phyloP scores from a whole-genome alignment of 352 stramenopile species.

The Phytophthora tubulina region DNA sequence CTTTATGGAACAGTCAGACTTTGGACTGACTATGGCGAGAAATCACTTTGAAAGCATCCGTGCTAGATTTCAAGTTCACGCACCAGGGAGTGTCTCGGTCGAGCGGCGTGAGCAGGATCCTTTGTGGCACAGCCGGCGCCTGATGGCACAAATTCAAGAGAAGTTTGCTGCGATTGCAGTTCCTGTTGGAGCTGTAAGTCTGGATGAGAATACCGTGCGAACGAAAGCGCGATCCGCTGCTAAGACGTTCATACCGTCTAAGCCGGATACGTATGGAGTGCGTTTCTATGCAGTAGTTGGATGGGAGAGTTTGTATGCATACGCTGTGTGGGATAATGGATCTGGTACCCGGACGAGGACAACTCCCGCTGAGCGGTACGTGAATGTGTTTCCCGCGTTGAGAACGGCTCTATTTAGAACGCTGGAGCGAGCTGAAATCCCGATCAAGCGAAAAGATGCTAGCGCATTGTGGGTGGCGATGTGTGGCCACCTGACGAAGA shows the following conservation, averaged over 20 bases:
- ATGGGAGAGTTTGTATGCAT: conserved; percentile 4
- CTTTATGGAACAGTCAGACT: conserved; percentile 15
- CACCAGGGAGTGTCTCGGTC: background rate
- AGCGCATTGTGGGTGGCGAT: background rate
- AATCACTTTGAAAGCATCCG: conserved; percentile 14
- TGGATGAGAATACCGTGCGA: background rate
- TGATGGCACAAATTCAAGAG: background rate
- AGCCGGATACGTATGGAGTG: background rate
- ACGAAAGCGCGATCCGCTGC: background rate
- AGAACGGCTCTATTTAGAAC: background rate
- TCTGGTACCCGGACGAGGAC: conserved; percentile 5
- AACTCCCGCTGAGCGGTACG: background rate
- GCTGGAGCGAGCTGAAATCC: background rate
- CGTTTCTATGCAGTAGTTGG: background rate
- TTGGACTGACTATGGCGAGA: conserved; percentile 1
- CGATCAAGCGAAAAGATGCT: background rate
- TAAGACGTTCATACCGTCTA: background rate
- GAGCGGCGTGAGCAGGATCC: conserved; percentile 1
- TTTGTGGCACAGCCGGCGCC: conserved; percentile 13
- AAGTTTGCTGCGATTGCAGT: conserved; percentile 15
- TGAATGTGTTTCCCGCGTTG: conserved; percentile 4
- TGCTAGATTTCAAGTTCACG: conserved; percentile 14
- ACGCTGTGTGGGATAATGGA: conserved; percentile 17
- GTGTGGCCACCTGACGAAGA: background rate
- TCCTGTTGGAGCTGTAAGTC: conserved; percentile 6